phyloP scores from a whole-genome alignment of 1,284 basidiomycete genomes.

The Malassezia yamatoensis region DNA sequence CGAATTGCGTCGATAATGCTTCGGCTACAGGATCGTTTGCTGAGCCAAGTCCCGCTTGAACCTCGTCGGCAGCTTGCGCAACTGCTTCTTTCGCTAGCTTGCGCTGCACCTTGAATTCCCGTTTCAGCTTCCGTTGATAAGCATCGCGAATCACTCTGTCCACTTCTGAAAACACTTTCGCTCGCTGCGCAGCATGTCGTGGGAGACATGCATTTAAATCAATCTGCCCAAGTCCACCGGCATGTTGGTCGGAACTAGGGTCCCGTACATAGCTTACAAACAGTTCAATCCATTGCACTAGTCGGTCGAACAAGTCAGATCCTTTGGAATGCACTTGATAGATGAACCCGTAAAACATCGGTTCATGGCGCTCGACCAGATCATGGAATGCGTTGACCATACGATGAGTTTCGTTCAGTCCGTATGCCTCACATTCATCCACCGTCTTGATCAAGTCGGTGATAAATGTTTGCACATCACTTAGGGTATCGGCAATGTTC shows the following conservation, averaged over 20 bases:
- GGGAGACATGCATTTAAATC: constrained; percentile 43
- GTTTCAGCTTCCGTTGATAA: constrained; percentile 40
- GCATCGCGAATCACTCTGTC: constrained; percentile 39
- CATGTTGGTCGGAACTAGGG: not conserved
- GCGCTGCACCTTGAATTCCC: constrained; percentile 39
- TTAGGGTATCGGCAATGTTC: constrained; percentile 84
- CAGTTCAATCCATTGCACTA: constrained; percentile 94
- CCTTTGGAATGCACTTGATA: constrained; percentile 98
- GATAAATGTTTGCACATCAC: constrained; percentile 85
- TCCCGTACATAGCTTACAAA: constrained; percentile 82
- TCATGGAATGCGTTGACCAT: constrained; percentile 91
- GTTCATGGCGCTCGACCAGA: constrained; percentile 85
- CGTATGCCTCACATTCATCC: constrained; percentile 74
- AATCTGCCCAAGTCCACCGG: constrained; percentile 27
- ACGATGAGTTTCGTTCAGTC: constrained; percentile 69
- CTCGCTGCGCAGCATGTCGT: constrained; percentile 29
- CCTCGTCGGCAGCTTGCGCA: constrained; percentile 22
- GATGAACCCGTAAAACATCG: constrained; percentile 89
- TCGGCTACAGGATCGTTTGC: constrained; percentile 33
- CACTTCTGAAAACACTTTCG: constrained; percentile 34
- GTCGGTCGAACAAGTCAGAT: constrained; percentile 77
- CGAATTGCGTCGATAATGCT: constrained; percentile 41
- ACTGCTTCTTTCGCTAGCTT: constrained; percentile 34
- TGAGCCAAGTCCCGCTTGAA: constrained; percentile 7
- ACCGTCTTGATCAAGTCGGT: constrained; percentile 92